Percentiles rank a stretch among this genome's conserved stretches.
phyloP scores from a whole-genome alignment of 2,329 filamentous ascomycete genomes.

The Nannizzia gypsea region DNA sequence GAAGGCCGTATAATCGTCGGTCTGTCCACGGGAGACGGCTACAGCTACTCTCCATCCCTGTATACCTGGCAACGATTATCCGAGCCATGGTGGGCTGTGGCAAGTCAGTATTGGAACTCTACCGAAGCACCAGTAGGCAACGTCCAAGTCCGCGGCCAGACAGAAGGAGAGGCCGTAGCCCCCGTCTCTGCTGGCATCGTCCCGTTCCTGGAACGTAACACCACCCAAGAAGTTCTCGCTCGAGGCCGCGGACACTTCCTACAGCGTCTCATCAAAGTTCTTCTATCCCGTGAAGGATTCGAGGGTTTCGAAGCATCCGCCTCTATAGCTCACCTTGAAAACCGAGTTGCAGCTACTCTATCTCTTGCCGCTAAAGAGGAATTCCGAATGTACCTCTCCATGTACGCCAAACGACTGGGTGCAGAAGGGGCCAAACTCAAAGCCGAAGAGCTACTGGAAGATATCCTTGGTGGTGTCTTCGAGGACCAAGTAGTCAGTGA shows the following conservation, averaged over 20 bases:
- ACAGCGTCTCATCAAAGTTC: slow-evolving; percentile 77
- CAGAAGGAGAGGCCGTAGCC: slow-evolving; percentile 39
- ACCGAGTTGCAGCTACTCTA: slow-evolving; percentile 78
- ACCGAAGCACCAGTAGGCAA: slow-evolving; percentile 82
- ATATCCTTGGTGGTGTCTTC: slow-evolving; percentile 60
- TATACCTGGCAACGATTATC: slow-evolving; percentile 91
- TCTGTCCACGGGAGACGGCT: slow-evolving; percentile 88
- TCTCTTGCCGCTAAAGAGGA: slow-evolving; percentile 79
- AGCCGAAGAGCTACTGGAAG: slow-evolving; percentile 82
- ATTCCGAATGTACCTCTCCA: slow-evolving; percentile 87
- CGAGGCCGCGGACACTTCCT: slow-evolving; percentile 86
- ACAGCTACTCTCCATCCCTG: slow-evolving; percentile 74
- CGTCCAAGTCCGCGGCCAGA: slow-evolving; percentile 58
- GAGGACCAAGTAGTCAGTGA: slow-evolving; percentile 43
- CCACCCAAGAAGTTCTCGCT: slow-evolving; percentile 80
- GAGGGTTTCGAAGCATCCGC: slow-evolving; percentile 85
- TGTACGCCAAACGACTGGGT: slow-evolving; percentile 93
- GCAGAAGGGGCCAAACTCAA: slow-evolving; percentile 78
- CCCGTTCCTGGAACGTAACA: slow-evolving; percentile 84
- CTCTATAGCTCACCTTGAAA: slow-evolving; percentile 89
- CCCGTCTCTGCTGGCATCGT: slow-evolving; percentile 82
- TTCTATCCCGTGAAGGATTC: slow-evolving; percentile 80
- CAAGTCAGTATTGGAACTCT: slow-evolving; percentile 97
- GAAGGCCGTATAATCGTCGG: slow-evolving; percentile 79
- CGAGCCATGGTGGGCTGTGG: slow-evolving; percentile 95